phyloP scores from a whole-genome alignment of 2,329 filamentous ascomycete species.

The Escovopsis sp. region DNA sequence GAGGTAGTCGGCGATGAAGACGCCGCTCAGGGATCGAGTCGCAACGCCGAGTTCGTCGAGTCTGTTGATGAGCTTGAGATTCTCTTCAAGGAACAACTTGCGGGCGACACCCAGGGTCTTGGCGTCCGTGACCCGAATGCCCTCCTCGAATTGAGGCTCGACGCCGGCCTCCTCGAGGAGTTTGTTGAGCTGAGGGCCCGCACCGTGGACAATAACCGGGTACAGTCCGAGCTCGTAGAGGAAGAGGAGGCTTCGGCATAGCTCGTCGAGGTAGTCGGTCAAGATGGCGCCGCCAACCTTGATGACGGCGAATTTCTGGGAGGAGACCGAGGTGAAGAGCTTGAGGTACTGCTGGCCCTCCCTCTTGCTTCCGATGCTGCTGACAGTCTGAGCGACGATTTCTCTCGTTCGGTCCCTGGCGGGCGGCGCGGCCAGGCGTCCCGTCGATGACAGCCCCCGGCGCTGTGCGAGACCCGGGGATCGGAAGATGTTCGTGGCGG shows the following conservation, averaged over 20 bases:
- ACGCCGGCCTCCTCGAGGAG: constrained; percentile 81
- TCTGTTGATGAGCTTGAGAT: constrained; percentile 79
- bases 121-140: constrained; percentile 86
- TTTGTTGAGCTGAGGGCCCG: constrained; percentile 87
- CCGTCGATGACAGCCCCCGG: constrained; percentile 8
- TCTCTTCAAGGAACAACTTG: constrained; percentile 90
- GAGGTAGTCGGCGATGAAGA: constrained; percentile 86
- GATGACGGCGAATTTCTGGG: constrained; percentile 94
- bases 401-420: constrained; percentile 18
- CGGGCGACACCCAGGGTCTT: constrained; percentile 86
- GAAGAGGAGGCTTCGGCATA: constrained; percentile 80
- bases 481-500: constrained; percentile 13
- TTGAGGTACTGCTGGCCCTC: constrained; percentile 96
- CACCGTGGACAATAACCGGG: constrained; percentile 90
- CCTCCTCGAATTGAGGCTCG: constrained; percentile 91
- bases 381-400: constrained; percentile 46
- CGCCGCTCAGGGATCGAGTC: constrained; percentile 79
- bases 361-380: constrained; percentile 89
- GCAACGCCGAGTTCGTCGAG: constrained; percentile 82
- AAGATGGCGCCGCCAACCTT: constrained; percentile 96
- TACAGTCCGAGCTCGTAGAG: constrained; percentile 90
- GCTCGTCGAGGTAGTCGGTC: constrained; percentile 82
- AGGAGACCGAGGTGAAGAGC: constrained; percentile 91
- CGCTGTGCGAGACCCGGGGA: constrained; percentile 12
- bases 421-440: constrained; percentile 4